phyloP scores from a whole-genome alignment of 1,284 basidiomycete species.

The Marasmius fiardii region DNA sequence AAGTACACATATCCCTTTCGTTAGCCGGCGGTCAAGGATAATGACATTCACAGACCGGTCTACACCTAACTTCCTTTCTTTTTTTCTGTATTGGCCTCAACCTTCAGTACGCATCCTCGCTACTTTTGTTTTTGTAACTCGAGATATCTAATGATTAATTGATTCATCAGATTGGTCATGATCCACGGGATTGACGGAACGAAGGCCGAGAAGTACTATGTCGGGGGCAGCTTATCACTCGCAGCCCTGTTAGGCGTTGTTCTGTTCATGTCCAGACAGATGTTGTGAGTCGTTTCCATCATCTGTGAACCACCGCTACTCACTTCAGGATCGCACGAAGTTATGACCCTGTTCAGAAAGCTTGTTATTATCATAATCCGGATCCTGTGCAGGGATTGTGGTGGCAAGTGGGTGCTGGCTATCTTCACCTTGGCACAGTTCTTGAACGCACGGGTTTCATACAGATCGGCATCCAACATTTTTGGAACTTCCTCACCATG shows the following conservation, averaged over 20 bases:
- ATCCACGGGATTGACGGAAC: neutral
- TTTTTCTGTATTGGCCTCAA: slow-evolving; percentile 1
- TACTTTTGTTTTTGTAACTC: no score
- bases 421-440: neutral
- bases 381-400: neutral
- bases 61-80: neutral
- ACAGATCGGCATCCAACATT: neutral
- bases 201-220: neutral
- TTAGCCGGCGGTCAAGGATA: no score
- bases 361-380: neutral
- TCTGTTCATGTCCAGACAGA: neutral
- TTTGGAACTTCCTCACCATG: neutral
- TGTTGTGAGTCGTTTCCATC: neutral
- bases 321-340: neutral
- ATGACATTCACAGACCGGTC: no score
- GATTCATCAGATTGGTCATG: slow-evolving; percentile 4
- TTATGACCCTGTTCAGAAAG: neutral
- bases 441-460: no score
- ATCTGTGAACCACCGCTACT: no score
- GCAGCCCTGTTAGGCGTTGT: neutral
- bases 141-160: neutral
- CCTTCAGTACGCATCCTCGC: neutral
- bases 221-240: neutral
- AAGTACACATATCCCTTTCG: no score
- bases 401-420: neutral